Evolutionary conservation across 1,284 basidiomycete species (phyloP), one percentile per base, ranked within the genome.

Genomic region (Apiotrichum domesticum): DNA sequence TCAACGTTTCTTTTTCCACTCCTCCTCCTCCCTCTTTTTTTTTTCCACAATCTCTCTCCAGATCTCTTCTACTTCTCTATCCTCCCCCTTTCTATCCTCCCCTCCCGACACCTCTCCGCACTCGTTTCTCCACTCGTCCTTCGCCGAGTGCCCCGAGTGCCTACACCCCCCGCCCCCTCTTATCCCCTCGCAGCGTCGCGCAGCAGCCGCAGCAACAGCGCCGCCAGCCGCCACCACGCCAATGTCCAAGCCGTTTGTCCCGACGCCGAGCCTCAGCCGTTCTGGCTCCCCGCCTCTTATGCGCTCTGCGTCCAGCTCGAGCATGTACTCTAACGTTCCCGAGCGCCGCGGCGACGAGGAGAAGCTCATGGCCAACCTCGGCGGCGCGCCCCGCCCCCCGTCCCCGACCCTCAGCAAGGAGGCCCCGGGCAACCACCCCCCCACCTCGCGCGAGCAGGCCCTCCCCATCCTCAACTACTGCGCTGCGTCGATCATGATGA

Each of bases 401-500:
- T 63, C 62, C 42, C 62, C 62, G 6, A 48, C 53, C 14, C 44
- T 37, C 46, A 42, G n/a, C 15, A 45, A 52, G 40, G 53, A 55
- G 44, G 40, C 51, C 29, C 40, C 33, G 10, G 9, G 44, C 14
- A 10, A 42, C 41, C 11, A 34, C 6, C 35, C 14, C 13, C 50
- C 73, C 83, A 32, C 46, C 1, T 32, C 34, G 34, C 49, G 54
- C 47, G 62, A 63, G 56, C 62, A 63, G 56, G 85, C 86, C 39
- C 80, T 87, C 8, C 86, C 94, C 35, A 88, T 98, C 63, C 62
- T 88, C 58, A 90, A 87, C 69, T 98, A 98, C 77, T 99, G 96
- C 73, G 66, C 87, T 34, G 91, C 95, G 3, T 94, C 90, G 43
- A 97, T 99, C 68, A 80, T 93, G 56, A 99, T 99, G 96, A 99